Conservation (phyloP, 805 yeast genomes). For the Metschnikowia cerradonensis region DNA sequence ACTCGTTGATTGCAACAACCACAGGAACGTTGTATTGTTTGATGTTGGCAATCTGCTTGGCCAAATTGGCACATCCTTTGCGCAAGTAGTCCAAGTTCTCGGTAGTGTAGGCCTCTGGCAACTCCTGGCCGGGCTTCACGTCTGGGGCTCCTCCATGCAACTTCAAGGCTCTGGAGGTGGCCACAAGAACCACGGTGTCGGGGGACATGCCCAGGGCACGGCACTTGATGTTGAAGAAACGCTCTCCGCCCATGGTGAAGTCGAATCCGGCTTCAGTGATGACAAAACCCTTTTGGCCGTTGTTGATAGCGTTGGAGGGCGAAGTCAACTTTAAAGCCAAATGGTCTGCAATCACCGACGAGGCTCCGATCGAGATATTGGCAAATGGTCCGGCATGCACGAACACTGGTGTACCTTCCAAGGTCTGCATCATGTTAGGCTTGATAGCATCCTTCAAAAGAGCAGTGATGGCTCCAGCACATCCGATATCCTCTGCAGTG, state of each 20-base stretch:
- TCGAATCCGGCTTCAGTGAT: slow-evolving; percentile 98
- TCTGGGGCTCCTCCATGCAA: slow-evolving; percentile 97
- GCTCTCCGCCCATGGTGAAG: slow-evolving; percentile 98
- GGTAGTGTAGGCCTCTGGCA: slow-evolving; percentile 74
- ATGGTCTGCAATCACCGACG: slow-evolving; percentile 89
- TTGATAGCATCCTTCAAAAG: slow-evolving; percentile 92
- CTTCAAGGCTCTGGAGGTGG: slow-evolving; percentile 95
- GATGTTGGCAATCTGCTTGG: slow-evolving; percentile 86
- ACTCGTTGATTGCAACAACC: slow-evolving; percentile 88
- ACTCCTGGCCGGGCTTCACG: slow-evolving; percentile 86
- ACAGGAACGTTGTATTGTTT: slow-evolving; percentile 85
- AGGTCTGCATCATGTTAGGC: slow-evolving; percentile 95
- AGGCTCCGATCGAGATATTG: slow-evolving; percentile 94
- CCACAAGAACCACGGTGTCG: slow-evolving; percentile 88
- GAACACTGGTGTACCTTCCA: slow-evolving; percentile 96
- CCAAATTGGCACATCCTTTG: slow-evolving; percentile 81
- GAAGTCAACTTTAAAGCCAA: slow-evolving; percentile 84
- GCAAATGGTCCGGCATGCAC: slow-evolving; percentile 99
- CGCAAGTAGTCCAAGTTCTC: slow-evolving; percentile 78
- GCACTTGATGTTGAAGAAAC: slow-evolving; percentile 93
- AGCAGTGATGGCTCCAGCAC: slow-evolving; percentile 95
- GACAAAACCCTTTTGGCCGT: slow-evolving; percentile 68
- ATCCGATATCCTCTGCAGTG: slow-evolving; percentile 91
- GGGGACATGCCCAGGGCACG: slow-evolving; percentile 86
- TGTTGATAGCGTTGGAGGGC: slow-evolving; percentile 41